phyloP scores from a whole-genome alignment of 1,139 yeast species.

The Blastobotrys ciferrii region DNA sequence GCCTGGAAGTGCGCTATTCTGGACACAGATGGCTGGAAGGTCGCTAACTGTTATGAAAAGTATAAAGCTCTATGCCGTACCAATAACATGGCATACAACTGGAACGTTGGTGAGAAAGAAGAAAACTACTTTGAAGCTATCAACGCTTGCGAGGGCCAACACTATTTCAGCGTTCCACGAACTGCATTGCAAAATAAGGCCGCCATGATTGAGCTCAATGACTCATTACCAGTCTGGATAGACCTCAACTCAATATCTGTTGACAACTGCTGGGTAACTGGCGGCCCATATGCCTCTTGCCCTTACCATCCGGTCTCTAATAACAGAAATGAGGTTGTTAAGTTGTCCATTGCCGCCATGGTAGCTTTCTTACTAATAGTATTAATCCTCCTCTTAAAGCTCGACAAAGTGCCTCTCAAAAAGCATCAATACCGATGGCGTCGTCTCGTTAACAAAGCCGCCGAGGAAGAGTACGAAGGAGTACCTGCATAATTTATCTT shows the following conservation, averaged over 20 bases:
- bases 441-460: slow-evolving; percentile 44
- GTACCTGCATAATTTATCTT: slow-evolving; percentile 49
- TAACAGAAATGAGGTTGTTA: slow-evolving; percentile 54
- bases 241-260: slow-evolving; percentile 78
- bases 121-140: slow-evolving; percentile 55
- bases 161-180: slow-evolving; percentile 56
- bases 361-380: slow-evolving; percentile 52
- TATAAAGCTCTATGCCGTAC: slow-evolving; percentile 58
- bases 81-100: slow-evolving; percentile 37
- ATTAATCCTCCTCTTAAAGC: slow-evolving; percentile 38
- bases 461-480: slow-evolving; percentile 57
- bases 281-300: slow-evolving; percentile 76
- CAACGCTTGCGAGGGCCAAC: slow-evolving; percentile 51
- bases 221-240: slow-evolving; percentile 56
- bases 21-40: slow-evolving; percentile 51
- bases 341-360: slow-evolving; percentile 65
- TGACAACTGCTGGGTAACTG: slow-evolving; percentile 78
- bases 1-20: slow-evolving; percentile 65
- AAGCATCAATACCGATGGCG: slow-evolving; percentile 59
- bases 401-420: slow-evolving; percentile 48
- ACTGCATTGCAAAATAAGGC: slow-evolving; percentile 48
- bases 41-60: slow-evolving; percentile 60
- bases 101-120: slow-evolving; percentile 44
- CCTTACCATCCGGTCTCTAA: slow-evolving; percentile 63
- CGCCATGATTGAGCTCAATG: slow-evolving; percentile 19